Conservation (phyloP, 2,329 filamentous ascomycete species). For the Pseudogymnoascus sp. region DNA sequence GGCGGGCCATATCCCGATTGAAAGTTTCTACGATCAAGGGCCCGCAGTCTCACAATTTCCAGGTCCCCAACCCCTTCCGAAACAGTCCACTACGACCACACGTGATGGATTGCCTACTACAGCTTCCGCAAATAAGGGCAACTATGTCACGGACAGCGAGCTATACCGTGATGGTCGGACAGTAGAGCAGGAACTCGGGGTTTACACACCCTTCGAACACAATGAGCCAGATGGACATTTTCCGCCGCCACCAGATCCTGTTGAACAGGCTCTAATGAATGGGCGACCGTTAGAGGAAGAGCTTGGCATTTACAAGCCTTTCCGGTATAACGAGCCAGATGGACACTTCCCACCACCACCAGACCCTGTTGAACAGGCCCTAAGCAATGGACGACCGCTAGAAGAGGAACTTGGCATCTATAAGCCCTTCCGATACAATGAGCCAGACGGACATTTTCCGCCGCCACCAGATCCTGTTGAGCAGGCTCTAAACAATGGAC, state of each 20-base stretch:
- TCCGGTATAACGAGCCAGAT: constrained; percentile 26
- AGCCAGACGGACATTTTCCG: constrained; percentile 31
- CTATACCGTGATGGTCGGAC: not conserved
- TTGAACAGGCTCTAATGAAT: constrained; percentile 29
- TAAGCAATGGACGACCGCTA: constrained; percentile 19
- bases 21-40: constrained; percentile 11
- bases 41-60: constrained; percentile 5
- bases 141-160: constrained; percentile 7
- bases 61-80: not conserved
- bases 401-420: constrained; percentile 9
- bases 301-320: constrained; percentile 3
- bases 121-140: not conserved
- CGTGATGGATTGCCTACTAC: not conserved
- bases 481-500: constrained; percentile 26
- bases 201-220: constrained; percentile 30
- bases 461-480: constrained; percentile 25
- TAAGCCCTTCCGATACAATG: constrained; percentile 14
- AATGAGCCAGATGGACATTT: constrained; percentile 34
- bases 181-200: constrained; percentile 14
- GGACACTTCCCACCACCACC: constrained; percentile 25
- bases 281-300: constrained; percentile 1
- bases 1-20: constrained; percentile 13
- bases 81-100: not conserved
- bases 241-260: constrained; percentile 20
- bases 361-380: constrained; percentile 28